A percentile compares a stretch with the other conserved stretches of the same genome.
Evolutionary conservation across 805 yeast genomes (phyloP).

Genomic region (Metschnikowia lunata): DNA sequence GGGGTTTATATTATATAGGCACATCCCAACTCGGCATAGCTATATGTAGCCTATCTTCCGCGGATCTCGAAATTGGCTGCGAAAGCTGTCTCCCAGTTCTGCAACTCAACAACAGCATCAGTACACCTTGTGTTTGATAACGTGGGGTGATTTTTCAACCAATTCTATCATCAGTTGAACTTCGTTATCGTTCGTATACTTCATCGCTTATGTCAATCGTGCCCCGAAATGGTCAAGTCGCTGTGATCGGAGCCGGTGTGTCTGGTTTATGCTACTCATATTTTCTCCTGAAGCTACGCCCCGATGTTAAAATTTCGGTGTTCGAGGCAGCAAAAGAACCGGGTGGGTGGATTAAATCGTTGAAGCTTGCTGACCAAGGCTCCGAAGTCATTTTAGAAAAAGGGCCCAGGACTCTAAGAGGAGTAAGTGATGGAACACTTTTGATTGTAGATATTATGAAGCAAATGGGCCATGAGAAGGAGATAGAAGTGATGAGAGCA

Average conservation of each 20-base stretch:
- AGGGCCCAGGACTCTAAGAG: slow-evolving; percentile 90
- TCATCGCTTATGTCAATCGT: slow-evolving; percentile 16
- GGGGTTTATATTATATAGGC: too few species aligned
- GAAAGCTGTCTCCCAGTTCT: too few species aligned
- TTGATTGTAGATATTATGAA: slow-evolving; percentile 58
- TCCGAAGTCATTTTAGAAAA: slow-evolving; percentile 53
- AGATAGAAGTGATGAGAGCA: slow-evolving; percentile 55
- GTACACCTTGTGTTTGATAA: neutral
- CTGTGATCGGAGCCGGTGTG: slow-evolving; percentile 83
- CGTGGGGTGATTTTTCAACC: neutral
- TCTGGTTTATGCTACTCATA: slow-evolving; percentile 77
- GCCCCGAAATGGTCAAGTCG: slow-evolving; percentile 44
- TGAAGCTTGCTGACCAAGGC: slow-evolving; percentile 26
- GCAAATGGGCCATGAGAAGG: slow-evolving; percentile 44
- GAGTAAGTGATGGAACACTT: slow-evolving; percentile 73
- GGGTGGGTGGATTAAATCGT: slow-evolving; percentile 80
- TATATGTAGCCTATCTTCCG: too few species aligned
- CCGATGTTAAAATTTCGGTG: slow-evolving; percentile 64
- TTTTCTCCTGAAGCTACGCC: slow-evolving; percentile 65
- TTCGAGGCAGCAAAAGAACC: slow-evolving; percentile 51
- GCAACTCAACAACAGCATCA: neutral
- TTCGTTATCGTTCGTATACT: too few species aligned
- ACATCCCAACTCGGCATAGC: too few species aligned
- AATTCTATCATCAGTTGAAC: neutral
- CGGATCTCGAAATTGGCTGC: too few species aligned